These are phyloP conservation scores for Vigna reflexopilosa DNA, from an alignment of 306 rosid species.

Conservation along the genomic window DNA sequence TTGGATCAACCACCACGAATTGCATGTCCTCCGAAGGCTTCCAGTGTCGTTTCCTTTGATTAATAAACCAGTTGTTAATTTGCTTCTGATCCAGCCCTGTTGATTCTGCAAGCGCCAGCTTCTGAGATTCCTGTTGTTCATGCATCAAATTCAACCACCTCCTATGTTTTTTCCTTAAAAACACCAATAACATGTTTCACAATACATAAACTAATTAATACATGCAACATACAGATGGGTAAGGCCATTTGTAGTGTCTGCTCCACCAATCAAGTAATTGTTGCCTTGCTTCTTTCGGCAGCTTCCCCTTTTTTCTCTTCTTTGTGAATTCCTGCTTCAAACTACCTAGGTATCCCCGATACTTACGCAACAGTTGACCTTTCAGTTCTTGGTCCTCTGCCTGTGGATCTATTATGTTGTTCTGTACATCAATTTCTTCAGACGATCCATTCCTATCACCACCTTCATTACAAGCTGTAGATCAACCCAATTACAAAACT, in stretches of 20 bases:
- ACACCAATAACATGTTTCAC: background rate
- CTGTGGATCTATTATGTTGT: constrained; percentile 66
- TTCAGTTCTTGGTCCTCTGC: constrained; percentile 83
- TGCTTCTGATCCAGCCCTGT: constrained; percentile 93
- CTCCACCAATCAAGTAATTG: constrained; percentile 95
- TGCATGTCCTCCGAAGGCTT: constrained; percentile 94
- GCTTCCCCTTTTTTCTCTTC: constrained; percentile 86
- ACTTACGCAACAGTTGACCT: constrained; percentile 78
- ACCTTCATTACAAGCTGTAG: constrained; percentile 51
- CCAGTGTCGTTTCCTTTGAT: constrained; percentile 91
- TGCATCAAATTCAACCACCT: background rate
- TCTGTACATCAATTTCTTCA: constrained; percentile 62
- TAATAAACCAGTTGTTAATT: constrained; percentile 91
- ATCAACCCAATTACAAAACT: background rate
- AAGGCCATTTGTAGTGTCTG: constrained; percentile 91
- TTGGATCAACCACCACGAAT: constrained; percentile 84
- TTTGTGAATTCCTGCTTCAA: constrained; percentile 92
- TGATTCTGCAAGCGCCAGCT: constrained; percentile 78
- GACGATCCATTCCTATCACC: constrained; percentile 65
- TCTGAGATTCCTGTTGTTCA: constrained; percentile 82
- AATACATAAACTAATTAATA: too few relatives aligned
- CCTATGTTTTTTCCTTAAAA: background rate
- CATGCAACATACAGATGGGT: constrained; percentile 69
- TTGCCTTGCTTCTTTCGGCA: constrained; percentile 90
- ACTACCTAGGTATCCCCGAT: constrained; percentile 85